Percentiles rank a stretch among this genome's conserved stretches.
Evolutionary conservation across 2,329 filamentous ascomycete species (phyloP).

Genomic region (Ciborinia camelliae): DNA sequence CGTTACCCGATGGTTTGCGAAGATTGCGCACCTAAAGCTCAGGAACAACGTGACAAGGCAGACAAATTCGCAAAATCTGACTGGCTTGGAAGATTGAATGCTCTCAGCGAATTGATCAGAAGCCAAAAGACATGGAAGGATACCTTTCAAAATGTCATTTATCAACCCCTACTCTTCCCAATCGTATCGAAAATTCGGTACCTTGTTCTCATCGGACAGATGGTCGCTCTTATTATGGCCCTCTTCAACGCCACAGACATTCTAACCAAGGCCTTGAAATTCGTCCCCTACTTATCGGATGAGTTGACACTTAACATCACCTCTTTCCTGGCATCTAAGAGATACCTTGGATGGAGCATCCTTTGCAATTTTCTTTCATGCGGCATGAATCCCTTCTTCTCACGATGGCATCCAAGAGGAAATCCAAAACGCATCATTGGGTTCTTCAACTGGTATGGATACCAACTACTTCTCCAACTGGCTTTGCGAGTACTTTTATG

Average conservation of each 20-base stretch:
- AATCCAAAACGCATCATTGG: constrained; percentile 56
- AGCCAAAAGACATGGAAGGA: constrained; percentile 16
- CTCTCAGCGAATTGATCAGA: constrained; percentile 11
- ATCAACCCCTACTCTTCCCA: constrained; percentile 20
- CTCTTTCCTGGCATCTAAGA: constrained; percentile 18
- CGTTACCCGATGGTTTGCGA: constrained; percentile 87
- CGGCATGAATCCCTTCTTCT: constrained; percentile 69
- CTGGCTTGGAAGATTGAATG: constrained; percentile 51
- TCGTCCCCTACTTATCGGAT: background rate
- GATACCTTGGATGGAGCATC: constrained; percentile 45
- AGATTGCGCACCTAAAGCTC: constrained; percentile 72
- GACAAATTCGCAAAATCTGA: constrained; percentile 64
- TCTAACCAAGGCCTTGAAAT: background rate
- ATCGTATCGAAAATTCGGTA: constrained; percentile 29
- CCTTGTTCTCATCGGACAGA: constrained; percentile 31
- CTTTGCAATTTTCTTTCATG: constrained; percentile 49
- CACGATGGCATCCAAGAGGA: constrained; percentile 44
- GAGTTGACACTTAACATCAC: background rate
- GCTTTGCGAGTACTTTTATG: constrained; percentile 51
- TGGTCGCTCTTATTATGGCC: constrained; percentile 30
- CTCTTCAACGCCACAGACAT: constrained; percentile 19
- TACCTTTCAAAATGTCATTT: constrained; percentile 13
- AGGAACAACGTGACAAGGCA: constrained; percentile 63
- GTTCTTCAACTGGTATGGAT: constrained; percentile 61
- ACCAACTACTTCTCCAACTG: constrained; percentile 56